phyloP scores from a whole-genome alignment of 1,139 yeast genomes.

The Nematodospora anomalae region DNA sequence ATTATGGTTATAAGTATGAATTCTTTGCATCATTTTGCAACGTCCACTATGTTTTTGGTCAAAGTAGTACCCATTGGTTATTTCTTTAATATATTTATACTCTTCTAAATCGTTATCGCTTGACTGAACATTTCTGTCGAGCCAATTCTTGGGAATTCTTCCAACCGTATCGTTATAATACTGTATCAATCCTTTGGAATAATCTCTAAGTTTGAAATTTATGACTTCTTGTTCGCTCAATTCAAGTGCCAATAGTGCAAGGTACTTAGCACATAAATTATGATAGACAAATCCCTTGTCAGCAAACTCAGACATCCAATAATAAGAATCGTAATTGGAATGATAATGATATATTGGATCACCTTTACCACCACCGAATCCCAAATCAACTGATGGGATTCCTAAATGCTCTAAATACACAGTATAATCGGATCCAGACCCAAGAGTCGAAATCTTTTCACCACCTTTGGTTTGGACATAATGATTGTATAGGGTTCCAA shows the following conservation, averaged over 20 bases:
- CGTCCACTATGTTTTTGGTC: slow-evolving; percentile 7
- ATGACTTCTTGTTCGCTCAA: slow-evolving; percentile 57
- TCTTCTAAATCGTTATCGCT: slow-evolving; percentile 22
- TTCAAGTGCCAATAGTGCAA: slow-evolving; percentile 54
- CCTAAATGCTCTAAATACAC: slow-evolving; percentile 51
- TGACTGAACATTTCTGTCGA: slow-evolving; percentile 16
- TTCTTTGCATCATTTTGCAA: slow-evolving; percentile 10
- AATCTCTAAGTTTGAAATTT: slow-evolving; percentile 36
- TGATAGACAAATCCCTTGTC: slow-evolving; percentile 59
- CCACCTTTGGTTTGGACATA: slow-evolving; percentile 39
- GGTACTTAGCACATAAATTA: slow-evolving; percentile 55
- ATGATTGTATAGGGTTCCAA: slow-evolving; percentile 57
- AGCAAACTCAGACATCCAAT: slow-evolving; percentile 55
- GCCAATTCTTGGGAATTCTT: slow-evolving; percentile 37
- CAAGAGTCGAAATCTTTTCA: slow-evolving; percentile 35
- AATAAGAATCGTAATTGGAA: slow-evolving; percentile 58
- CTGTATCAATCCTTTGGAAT: slow-evolving; percentile 31
- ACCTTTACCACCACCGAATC: slow-evolving; percentile 28
- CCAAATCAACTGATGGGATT: slow-evolving; percentile 43
- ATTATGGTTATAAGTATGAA: slow-evolving; percentile 18
- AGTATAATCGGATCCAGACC: slow-evolving; percentile 50
- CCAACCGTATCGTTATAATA: slow-evolving; percentile 32
- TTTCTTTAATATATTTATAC: slow-evolving; percentile 20
- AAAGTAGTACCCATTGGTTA: slow-evolving; percentile 26
- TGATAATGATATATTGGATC: slow-evolving; percentile 56